Evolutionary conservation across 1,139 yeast species (phyloP).

Genomic region (Eremothecium coryli): DNA sequence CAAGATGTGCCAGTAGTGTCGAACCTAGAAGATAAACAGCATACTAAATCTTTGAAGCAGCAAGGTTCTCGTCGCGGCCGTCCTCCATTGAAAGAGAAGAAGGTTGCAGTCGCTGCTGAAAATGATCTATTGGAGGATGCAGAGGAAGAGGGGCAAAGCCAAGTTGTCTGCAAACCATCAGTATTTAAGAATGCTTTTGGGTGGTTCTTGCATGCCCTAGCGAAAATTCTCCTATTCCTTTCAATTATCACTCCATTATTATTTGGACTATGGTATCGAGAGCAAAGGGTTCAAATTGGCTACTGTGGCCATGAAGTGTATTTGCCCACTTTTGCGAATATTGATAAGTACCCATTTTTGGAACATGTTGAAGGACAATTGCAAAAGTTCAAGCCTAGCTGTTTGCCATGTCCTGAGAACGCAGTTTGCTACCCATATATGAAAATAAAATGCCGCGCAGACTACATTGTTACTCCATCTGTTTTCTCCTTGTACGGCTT

Average conservation of each 20-base stretch:
- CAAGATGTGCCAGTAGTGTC: no score
- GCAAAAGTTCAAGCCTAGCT: conserved; percentile 42
- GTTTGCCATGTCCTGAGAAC: conserved; percentile 73
- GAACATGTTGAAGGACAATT: conserved; percentile 17
- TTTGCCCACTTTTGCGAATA: conserved; percentile 29
- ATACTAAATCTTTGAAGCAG: no score
- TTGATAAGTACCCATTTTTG: conserved; percentile 16
- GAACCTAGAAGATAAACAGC: no score
- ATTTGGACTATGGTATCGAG: conserved; percentile 52
- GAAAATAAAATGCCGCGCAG: conserved; percentile 59
- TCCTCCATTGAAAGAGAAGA: background rate
- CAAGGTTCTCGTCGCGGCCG: no score
- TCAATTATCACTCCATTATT: conserved; percentile 20
- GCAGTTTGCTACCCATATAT: conserved; percentile 62
- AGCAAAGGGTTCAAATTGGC: conserved; percentile 50
- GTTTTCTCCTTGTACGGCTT: conserved; percentile 47
- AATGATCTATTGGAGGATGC: background rate
- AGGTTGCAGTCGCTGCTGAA: background rate
- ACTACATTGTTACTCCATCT: conserved; percentile 48
- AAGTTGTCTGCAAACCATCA: background rate
- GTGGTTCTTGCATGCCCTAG: background rate
- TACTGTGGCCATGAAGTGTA: conserved; percentile 52
- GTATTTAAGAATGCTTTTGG: background rate
- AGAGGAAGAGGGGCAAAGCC: background rate
- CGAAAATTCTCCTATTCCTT: conserved; percentile 12